These are phyloP conservation scores for Rhazya stricta DNA, from an alignment of 257 asterid species.

Conservation along the genomic window DNA sequence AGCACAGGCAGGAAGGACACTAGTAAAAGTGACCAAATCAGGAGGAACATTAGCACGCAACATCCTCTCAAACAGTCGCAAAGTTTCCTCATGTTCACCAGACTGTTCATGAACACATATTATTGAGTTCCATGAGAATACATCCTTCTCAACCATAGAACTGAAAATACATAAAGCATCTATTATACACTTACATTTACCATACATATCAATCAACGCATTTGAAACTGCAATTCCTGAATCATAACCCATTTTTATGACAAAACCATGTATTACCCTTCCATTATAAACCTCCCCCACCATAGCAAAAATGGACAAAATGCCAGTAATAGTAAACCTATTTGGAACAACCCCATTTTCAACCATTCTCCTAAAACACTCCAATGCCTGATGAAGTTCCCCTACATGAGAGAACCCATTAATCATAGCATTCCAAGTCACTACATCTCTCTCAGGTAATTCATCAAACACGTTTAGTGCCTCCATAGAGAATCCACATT, in stretches of 20 bases:
- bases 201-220: constrained; percentile 80
- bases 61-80: constrained; percentile 57
- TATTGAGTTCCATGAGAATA: constrained; percentile 84
- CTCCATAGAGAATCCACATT: constrained; percentile 41
- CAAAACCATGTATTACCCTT: constrained; percentile 46
- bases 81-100: constrained; percentile 61
- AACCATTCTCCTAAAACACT: constrained; percentile 50
- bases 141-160: constrained; percentile 55
- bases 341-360: constrained; percentile 47
- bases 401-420: constrained; percentile 63
- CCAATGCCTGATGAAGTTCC: constrained; percentile 38
- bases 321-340: constrained; percentile 55
- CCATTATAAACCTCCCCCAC: constrained; percentile 56
- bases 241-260: constrained; percentile 47
- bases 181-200: constrained; percentile 54
- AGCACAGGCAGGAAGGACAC: constrained; percentile 73
- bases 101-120: constrained; percentile 67
- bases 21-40: constrained; percentile 66
- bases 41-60: constrained; percentile 43
- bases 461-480: constrained; percentile 59
- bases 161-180: constrained; percentile 53
- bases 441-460: constrained; percentile 54
- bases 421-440: constrained; percentile 82
- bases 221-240: constrained; percentile 50
- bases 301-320: constrained; percentile 56